Percentiles rank a stretch among this genome's conserved stretches.
Conservation (phyloP, 2,329 filamentous ascomycete genomes). For the Aphanoascus verrucosus region DNA sequence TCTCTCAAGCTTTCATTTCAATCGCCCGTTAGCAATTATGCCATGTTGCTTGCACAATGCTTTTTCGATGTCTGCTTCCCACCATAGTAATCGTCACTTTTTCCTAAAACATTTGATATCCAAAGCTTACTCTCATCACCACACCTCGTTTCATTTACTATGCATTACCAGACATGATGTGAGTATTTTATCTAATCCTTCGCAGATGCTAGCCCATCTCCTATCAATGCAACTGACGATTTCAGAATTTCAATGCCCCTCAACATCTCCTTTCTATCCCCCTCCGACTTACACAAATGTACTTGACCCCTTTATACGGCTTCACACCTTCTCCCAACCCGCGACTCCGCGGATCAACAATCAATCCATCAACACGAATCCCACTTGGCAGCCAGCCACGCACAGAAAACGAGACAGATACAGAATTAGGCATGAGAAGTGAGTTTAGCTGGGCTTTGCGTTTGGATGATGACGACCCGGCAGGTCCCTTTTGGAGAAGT, state of each 20-base stretch:
- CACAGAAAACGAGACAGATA: slow-evolving; percentile 54
- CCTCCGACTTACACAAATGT: slow-evolving; percentile 60
- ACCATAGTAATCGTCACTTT: too few relatives aligned
- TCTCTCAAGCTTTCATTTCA: too few relatives aligned
- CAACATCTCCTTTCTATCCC: slow-evolving; percentile 41
- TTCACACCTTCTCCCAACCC: slow-evolving; percentile 80
- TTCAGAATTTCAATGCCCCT: slow-evolving; percentile 7
- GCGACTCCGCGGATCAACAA: slow-evolving; percentile 61
- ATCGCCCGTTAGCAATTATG: too few relatives aligned
- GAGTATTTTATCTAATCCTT: too few relatives aligned
- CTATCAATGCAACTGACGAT: not conserved
- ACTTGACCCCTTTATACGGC: slow-evolving; percentile 97
- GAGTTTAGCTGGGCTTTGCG: slow-evolving; percentile 41
- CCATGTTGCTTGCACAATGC: too few relatives aligned
- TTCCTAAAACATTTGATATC: too few relatives aligned
- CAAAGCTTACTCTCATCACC: too few relatives aligned
- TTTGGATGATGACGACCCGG: not conserved
- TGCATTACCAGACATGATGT: too few relatives aligned
- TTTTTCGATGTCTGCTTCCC: too few relatives aligned
- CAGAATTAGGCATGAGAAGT: slow-evolving; percentile 69
- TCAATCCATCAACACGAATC: slow-evolving; percentile 51
- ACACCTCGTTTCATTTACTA: too few relatives aligned
- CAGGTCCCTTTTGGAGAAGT: slow-evolving; percentile 20
- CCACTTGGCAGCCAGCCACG: slow-evolving; percentile 56
- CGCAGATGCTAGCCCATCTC: not conserved